phyloP scores from a whole-genome alignment of 768 basidiomycete species.

The Lentinus brumalis region DNA sequence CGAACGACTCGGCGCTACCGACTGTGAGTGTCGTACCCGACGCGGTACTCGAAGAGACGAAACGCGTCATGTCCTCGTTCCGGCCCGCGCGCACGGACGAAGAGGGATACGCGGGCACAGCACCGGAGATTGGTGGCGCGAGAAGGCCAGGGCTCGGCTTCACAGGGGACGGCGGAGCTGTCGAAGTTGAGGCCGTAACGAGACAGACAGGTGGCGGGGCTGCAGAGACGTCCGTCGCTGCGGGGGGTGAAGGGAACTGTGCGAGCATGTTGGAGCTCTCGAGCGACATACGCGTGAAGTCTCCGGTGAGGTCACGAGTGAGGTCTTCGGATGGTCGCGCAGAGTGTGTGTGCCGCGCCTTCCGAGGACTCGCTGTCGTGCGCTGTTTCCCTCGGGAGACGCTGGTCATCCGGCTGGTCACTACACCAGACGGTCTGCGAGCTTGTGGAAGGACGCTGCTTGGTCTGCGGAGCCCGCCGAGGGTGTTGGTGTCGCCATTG shows the following conservation, averaged over 20 bases:
- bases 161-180: constrained; percentile 7
- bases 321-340: constrained; percentile 27
- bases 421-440: constrained; percentile 1
- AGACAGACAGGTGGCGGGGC: constrained; percentile 14
- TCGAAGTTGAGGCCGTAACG: constrained; percentile 10
- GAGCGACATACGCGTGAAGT: constrained; percentile 48
- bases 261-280: constrained; percentile 32
- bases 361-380: constrained; percentile 42
- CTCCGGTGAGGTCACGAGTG: constrained; percentile 35
- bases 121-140: constrained; percentile 14
- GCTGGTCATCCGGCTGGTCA: constrained; percentile 4
- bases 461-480: background rate
- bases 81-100: constrained; percentile 52
- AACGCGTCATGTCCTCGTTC: constrained; percentile 81
- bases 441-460: constrained; percentile 1
- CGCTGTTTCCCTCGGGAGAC: constrained; percentile 22
- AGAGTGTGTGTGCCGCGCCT: constrained; percentile 39
- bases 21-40: constrained; percentile 72
- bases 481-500: constrained; percentile 4
- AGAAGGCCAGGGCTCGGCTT: constrained; percentile 12
- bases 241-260: constrained; percentile 33
- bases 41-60: constrained; percentile 87
- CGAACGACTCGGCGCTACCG: constrained; percentile 77
- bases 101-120: constrained; percentile 45
- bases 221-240: constrained; percentile 15